Base-by-base conservation (phyloP, 768 basidiomycete genomes). In the Austroboletus eburneus region DNA sequence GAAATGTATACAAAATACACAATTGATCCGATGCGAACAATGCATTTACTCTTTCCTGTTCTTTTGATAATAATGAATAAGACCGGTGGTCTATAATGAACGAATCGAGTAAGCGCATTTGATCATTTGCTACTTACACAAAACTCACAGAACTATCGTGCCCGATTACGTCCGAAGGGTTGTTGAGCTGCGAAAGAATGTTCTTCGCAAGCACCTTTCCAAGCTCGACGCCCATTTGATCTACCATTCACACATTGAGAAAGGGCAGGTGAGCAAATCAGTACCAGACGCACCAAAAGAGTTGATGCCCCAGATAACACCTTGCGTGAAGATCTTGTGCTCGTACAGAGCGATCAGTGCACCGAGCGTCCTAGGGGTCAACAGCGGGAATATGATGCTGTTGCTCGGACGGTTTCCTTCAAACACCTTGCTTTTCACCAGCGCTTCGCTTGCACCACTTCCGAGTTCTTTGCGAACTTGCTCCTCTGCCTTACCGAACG, bases 211-310 rank as follows among this genome's bases (percentile, higher is more conserved):
- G 80, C 5, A 94, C 89, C 67, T 98, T 98, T 47, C 94, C 94
- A 45, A 98, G 85, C 68, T 98, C 95, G 55, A 98, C 95, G 65
- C 96, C 96, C 94, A 97, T 96, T 83, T 98, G 96, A 68, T 98
- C 91, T 91, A 58, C 18, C 1, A 37, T 20, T 10, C 41, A 14
- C 13, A 18, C 14, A 7, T 32, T 44, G 9, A 55, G 44, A 27
- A 39, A 17, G 8, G 9, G 12, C n/a, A 9, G n/a, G 30, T 23
- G 21, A 23, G 12, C 2, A 2, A 43, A 27, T 25, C 24, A 21
- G 18, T 9, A 35, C 8, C 37, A n/a, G 6, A 66, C 79, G 27
- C 43, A 91, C 91, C 94, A 65, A 91, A 98, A 3, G 91, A 93
- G 76, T 99, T 98, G 76, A 99, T 95, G 21, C 94, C 94, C 94